These are phyloP conservation scores for Trichophyton benhamiae DNA, from an alignment of 2,329 filamentous ascomycete genomes.

Conservation along the genomic window DNA sequence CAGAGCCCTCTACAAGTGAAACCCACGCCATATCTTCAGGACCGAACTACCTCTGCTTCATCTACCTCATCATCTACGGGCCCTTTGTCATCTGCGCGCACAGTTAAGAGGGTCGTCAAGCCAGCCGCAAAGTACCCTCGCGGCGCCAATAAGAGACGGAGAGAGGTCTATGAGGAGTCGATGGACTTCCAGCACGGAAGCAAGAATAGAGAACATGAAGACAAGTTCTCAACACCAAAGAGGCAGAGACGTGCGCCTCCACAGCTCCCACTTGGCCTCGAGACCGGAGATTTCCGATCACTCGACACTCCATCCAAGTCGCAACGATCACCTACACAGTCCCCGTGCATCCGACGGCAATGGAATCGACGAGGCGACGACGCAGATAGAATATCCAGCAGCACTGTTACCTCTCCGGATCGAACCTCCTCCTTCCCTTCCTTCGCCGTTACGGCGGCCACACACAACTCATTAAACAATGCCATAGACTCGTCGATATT, in stretches of 20 bases:
- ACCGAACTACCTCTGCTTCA: neutral
- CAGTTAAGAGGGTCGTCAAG: conserved; percentile 21
- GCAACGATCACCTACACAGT: conserved; percentile 21
- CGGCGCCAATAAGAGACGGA: conserved; percentile 11
- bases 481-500: conserved; percentile 2
- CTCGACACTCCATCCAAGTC: conserved; percentile 18
- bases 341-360: conserved; percentile 14
- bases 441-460: neutral
- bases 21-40: conserved; percentile 15
- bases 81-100: conserved; percentile 13
- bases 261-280: conserved; percentile 34
- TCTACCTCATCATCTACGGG: neutral
- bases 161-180: conserved; percentile 29
- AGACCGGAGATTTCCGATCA: conserved; percentile 33
- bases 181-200: conserved; percentile 6
- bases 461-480: conserved; percentile 1
- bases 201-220: conserved; percentile 5
- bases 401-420: neutral
- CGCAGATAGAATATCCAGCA: conserved; percentile 6
- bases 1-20: conserved; percentile 29
- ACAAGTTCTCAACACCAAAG: conserved; percentile 34
- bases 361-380: conserved; percentile 12
- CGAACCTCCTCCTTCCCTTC: neutral
- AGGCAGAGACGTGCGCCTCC: conserved; percentile 31
- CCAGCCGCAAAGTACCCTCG: conserved; percentile 14